phyloP scores from a whole-genome alignment of 176 grass and related monocot species.

The Zea luxurians region DNA sequence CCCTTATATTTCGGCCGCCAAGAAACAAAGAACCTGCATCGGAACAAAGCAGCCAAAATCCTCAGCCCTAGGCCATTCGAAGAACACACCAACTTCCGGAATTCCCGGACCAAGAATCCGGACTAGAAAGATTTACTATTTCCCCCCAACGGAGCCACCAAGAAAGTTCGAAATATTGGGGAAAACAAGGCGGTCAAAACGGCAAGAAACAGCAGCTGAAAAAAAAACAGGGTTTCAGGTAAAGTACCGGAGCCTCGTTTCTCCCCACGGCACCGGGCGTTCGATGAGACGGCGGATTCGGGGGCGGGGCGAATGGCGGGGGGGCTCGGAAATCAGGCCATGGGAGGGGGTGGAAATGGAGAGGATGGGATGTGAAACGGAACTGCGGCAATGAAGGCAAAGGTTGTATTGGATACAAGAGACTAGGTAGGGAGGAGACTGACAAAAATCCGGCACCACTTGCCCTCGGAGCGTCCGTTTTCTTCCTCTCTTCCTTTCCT shows the following conservation, averaged over 20 bases:
- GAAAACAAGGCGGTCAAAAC: slow-evolving; percentile 45
- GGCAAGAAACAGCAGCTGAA: slow-evolving; percentile 12
- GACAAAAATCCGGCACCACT: slow-evolving; percentile 57
- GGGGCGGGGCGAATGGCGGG: slow-evolving; percentile 12
- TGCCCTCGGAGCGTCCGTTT: slow-evolving; percentile 9
- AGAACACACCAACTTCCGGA: slow-evolving; percentile 24
- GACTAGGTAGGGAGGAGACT: slow-evolving; percentile 10
- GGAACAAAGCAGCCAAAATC: slow-evolving; percentile 34
- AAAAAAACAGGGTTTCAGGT: slow-evolving; percentile 1
- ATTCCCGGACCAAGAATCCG: slow-evolving; percentile 24
- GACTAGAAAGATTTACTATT: slow-evolving; percentile 26
- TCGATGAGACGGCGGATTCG: slow-evolving; percentile 23
- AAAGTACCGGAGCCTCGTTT: slow-evolving; percentile 29
- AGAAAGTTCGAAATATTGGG: slow-evolving; percentile 30
- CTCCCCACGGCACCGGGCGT: not conserved
- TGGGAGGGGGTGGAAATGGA: not conserved
- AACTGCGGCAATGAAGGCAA: slow-evolving; percentile 21
- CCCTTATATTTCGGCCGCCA: slow-evolving; percentile 42
- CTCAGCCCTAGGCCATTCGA: slow-evolving; percentile 25
- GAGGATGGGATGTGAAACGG: not conserved
- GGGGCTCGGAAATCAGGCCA: slow-evolving; percentile 22
- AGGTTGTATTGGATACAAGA: slow-evolving; percentile 17
- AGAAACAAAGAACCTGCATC: slow-evolving; percentile 48
- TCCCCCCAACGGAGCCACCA: not conserved
- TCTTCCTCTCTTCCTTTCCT: not conserved